These are phyloP conservation scores for Alternaria consortialis DNA, from an alignment of 2,329 filamentous ascomycete genomes.

Conservation along the genomic window DNA sequence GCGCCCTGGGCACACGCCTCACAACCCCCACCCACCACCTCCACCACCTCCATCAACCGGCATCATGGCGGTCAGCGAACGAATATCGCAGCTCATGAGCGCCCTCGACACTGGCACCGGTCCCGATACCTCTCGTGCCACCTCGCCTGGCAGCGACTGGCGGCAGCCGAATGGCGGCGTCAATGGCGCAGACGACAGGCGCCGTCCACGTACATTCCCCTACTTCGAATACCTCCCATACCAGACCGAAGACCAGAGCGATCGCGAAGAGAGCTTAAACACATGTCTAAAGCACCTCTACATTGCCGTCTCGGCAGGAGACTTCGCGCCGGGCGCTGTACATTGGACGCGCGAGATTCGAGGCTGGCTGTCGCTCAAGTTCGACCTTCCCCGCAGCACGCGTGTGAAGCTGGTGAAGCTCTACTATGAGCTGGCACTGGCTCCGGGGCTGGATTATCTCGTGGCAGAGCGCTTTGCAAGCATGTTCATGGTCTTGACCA, in stretches of 20 bases:
- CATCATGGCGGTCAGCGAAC: constrained; percentile 52
- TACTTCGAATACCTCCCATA: constrained; percentile 94
- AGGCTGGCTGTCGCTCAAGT: constrained; percentile 95
- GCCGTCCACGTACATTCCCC: constrained; percentile 84
- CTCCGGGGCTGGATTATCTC: constrained; percentile 83
- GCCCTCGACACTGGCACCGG: constrained; percentile 54
- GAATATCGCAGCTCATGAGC: constrained; percentile 55
- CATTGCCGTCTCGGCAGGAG: constrained; percentile 87
- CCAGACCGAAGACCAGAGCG: constrained; percentile 78
- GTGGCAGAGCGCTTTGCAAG: constrained; percentile 90
- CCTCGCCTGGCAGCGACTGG: constrained; percentile 77
- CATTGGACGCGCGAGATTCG: constrained; percentile 98
- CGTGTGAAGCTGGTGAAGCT: constrained; percentile 85
- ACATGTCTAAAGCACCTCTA: constrained; percentile 95
- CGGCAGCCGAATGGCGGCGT: constrained; percentile 60
- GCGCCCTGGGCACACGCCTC: constrained; percentile 26
- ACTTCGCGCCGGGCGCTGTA: constrained; percentile 90
- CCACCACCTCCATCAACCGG: constrained; percentile 13
- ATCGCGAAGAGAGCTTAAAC: constrained; percentile 79
- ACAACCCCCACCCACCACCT: constrained; percentile 17
- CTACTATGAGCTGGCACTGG: constrained; percentile 92
- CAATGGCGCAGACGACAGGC: constrained; percentile 63
- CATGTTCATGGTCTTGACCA: constrained; percentile 96
- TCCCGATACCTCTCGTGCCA: constrained; percentile 83
- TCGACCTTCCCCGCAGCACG: constrained; percentile 88